These are phyloP conservation scores for Candida albicans DNA, from an alignment of 1,139 yeast species.

Conservation along the genomic window DNA sequence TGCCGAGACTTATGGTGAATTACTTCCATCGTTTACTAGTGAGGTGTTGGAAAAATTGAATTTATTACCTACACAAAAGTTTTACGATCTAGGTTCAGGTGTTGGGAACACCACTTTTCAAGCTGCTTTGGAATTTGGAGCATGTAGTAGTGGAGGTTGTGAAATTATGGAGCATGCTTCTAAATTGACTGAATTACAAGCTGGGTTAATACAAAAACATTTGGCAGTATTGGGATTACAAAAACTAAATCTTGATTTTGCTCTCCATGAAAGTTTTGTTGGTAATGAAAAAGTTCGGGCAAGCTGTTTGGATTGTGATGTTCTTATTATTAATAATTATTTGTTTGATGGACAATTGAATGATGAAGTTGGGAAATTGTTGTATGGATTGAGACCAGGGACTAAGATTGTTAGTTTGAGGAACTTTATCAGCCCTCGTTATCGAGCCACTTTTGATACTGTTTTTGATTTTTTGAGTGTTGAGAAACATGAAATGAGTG, in stretches of 20 bases:
- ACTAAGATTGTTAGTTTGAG: conserved; percentile 76
- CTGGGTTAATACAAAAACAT: conserved; percentile 56
- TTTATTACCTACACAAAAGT: conserved; percentile 52
- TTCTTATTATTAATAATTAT: conserved; percentile 78
- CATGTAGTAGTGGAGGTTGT: conserved; percentile 76
- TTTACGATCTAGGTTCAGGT: conserved; percentile 89
- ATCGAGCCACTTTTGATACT: conserved; percentile 57
- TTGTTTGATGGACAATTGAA: conserved; percentile 76
- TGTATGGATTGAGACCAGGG: conserved; percentile 67
- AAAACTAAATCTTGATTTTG: conserved; percentile 56
- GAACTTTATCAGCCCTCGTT: conserved; percentile 63
- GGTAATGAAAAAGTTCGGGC: conserved; percentile 56
- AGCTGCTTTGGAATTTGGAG: conserved; percentile 86
- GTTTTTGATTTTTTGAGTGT: conserved; percentile 64
- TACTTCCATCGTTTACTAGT: conserved; percentile 75
- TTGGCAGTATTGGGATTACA: conserved; percentile 63
- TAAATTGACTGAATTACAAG: conserved; percentile 61
- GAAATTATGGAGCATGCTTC: conserved; percentile 88
- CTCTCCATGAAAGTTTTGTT: conserved; percentile 70
- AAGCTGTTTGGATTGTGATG: conserved; percentile 62
- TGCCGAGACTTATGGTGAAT: conserved; percentile 88
- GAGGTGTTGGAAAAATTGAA: conserved; percentile 66
- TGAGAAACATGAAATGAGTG: conserved; percentile 62
- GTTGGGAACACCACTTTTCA: conserved; percentile 92
- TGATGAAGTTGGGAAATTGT: conserved; percentile 62